Conservation (phyloP, 2,329 filamentous ascomycete genomes). For the Nemania diffusa region DNA sequence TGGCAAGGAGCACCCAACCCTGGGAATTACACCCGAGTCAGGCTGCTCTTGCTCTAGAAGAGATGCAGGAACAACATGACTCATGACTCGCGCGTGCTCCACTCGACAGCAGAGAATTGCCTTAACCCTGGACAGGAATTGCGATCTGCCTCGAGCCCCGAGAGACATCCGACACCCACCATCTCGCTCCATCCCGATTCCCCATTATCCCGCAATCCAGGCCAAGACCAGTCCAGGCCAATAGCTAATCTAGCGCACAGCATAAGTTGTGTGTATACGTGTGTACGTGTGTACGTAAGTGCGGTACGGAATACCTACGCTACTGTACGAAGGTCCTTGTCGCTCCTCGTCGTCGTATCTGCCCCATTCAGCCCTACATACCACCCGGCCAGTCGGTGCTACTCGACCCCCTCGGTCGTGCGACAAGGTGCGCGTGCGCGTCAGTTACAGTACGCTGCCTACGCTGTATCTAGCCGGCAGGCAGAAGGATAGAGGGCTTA, state of each 20-base stretch:
- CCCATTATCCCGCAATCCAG: not conserved
- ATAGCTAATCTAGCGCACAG: not conserved
- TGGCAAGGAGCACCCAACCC: no score
- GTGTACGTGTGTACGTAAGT: not conserved
- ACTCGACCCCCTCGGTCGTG: not conserved
- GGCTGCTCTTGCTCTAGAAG: not conserved
- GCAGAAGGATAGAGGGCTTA: not conserved
- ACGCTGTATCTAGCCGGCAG: not conserved
- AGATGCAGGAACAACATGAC: not conserved
- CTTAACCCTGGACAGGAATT: not conserved
- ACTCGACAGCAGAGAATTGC: not conserved
- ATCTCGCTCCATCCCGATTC: constrained; percentile 8
- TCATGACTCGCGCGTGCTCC: not conserved
- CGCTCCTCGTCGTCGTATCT: not conserved
- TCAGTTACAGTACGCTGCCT: not conserved
- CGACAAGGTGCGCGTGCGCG: not conserved
- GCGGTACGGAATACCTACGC: not conserved
- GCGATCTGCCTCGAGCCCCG: constrained; percentile 10
- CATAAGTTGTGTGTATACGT: not conserved
- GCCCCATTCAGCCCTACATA: constrained; percentile 21
- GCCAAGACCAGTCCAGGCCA: not conserved
- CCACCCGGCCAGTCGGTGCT: constrained; percentile 1
- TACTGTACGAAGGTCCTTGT: not conserved
- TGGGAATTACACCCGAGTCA: no score
- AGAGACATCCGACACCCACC: constrained; percentile 21